These are phyloP conservation scores for Candida piceae DNA, from an alignment of 805 yeast species.

Conservation along the genomic window DNA sequence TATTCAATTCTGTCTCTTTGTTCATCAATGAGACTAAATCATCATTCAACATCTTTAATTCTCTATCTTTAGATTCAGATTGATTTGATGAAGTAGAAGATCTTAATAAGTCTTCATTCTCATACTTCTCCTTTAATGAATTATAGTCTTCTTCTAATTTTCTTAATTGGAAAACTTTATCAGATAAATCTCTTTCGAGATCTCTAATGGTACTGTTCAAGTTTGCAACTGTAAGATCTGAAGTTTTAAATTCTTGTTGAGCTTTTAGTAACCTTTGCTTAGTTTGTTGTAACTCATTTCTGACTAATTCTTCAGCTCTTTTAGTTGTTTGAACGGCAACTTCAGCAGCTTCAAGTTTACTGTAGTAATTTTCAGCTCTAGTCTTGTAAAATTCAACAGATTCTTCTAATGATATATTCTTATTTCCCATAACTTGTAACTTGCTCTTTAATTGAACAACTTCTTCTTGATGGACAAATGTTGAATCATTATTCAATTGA, in stretches of 20 bases:
- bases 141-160: slow-evolving; percentile 44
- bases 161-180: slow-evolving; percentile 49
- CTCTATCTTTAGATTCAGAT: slow-evolving; percentile 35
- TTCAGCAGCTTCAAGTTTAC: slow-evolving; percentile 75
- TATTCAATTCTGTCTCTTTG: slow-evolving; percentile 61
- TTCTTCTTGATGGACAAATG: slow-evolving; percentile 31
- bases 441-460: slow-evolving; percentile 47
- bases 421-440: slow-evolving; percentile 50
- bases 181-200: slow-evolving; percentile 52
- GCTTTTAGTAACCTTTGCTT: slow-evolving; percentile 40
- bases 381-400: slow-evolving; percentile 58
- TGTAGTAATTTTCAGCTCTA: slow-evolving; percentile 69
- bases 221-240: slow-evolving; percentile 50
- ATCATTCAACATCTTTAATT: slow-evolving; percentile 48
- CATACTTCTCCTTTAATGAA: slow-evolving; percentile 46
- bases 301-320: slow-evolving; percentile 52
- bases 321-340: slow-evolving; percentile 59
- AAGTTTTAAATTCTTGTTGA: slow-evolving; percentile 47
- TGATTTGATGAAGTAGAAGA: slow-evolving; percentile 27
- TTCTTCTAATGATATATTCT: slow-evolving; percentile 49
- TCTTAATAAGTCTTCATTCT: slow-evolving; percentile 37
- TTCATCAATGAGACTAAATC: slow-evolving; percentile 52
- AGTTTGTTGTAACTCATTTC: slow-evolving; percentile 49
- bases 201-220: slow-evolving; percentile 45
- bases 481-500: slow-evolving; percentile 22